phyloP scores from a whole-genome alignment of 352 stramenopile species.

The Globisporangium emineosum region DNA sequence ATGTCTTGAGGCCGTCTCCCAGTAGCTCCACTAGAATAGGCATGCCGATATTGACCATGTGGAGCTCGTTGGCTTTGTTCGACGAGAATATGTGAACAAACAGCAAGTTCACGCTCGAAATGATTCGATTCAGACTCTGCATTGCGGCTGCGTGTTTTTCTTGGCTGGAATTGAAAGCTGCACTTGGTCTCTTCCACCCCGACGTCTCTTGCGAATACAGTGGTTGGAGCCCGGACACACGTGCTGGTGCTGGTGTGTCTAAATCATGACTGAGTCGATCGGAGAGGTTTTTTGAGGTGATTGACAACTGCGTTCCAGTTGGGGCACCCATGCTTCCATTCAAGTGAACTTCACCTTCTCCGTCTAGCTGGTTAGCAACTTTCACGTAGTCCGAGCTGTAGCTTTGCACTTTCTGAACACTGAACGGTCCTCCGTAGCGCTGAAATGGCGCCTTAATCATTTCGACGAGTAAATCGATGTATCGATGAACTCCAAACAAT shows the following conservation, averaged over 20 bases:
- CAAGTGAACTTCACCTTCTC: constrained; percentile 10
- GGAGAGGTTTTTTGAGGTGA: no score
- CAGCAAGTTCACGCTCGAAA: constrained; percentile 48
- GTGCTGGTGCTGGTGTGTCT: background rate
- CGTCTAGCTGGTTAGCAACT: constrained; percentile 13
- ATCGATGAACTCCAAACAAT: constrained; percentile 55
- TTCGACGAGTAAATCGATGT: constrained; percentile 57
- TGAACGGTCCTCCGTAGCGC: constrained; percentile 55
- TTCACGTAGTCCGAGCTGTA: constrained; percentile 49
- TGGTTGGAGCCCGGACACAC: constrained; percentile 18
- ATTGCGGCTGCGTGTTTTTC: constrained; percentile 40
- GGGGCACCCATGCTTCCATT: no score
- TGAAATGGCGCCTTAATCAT: constrained; percentile 68
- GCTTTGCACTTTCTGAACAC: constrained; percentile 50
- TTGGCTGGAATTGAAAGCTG: constrained; percentile 16
- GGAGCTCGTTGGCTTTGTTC: constrained; percentile 55
- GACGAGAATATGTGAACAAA: constrained; percentile 61
- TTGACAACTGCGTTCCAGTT: no score
- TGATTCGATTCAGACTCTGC: constrained; percentile 56
- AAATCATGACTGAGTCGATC: background rate
- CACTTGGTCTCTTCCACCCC: constrained; percentile 26
- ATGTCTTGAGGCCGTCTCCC: constrained; percentile 69
- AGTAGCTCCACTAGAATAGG: constrained; percentile 67
- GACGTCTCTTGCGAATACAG: constrained; percentile 23
- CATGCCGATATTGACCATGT: constrained; percentile 56